Conservation (phyloP, 352 stramenopile genomes). For the Blastocystis sp. region DNA sequence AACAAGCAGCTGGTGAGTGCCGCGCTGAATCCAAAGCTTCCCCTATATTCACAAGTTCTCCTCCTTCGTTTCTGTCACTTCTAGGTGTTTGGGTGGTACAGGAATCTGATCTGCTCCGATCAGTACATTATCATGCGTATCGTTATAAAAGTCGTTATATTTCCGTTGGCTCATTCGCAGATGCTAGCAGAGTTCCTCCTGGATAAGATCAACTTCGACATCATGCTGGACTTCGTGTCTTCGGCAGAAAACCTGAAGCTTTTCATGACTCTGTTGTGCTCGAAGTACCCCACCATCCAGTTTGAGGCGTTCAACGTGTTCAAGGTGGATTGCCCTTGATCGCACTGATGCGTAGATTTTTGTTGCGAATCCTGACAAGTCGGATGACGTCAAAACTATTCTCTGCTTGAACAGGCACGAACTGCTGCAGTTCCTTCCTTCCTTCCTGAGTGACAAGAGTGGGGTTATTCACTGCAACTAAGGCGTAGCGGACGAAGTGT, state of each 20-base stretch:
- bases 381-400: conserved; percentile 21
- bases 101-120: conserved; percentile 1
- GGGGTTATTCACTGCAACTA: not conserved
- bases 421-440: conserved; percentile 27
- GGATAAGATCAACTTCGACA: conserved; percentile 70
- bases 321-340: conserved; percentile 34
- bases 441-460: conserved; percentile 45
- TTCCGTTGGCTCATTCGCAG: not conserved
- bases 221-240: conserved; percentile 50
- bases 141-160: conserved; percentile 10
- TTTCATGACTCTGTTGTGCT: conserved; percentile 61
- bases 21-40: not conserved
- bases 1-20: conserved; percentile 61
- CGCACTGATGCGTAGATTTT: conserved; percentile 55
- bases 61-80: not conserved
- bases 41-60: conserved; percentile 2
- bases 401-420: not conserved
- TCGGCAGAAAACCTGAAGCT: conserved; percentile 60
- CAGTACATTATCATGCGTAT: conserved; percentile 58
- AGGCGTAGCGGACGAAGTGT: conserved; percentile 36
- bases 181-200: conserved; percentile 61
- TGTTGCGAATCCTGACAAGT: conserved; percentile 67
- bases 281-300: conserved; percentile 47
- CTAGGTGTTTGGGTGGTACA: conserved; percentile 37
- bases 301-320: conserved; percentile 69